Percentiles rank a stretch among this genome's conserved stretches.
Conservation (phyloP, 2,329 filamentous ascomycete genomes). For the Metarhizium guizhouense region DNA sequence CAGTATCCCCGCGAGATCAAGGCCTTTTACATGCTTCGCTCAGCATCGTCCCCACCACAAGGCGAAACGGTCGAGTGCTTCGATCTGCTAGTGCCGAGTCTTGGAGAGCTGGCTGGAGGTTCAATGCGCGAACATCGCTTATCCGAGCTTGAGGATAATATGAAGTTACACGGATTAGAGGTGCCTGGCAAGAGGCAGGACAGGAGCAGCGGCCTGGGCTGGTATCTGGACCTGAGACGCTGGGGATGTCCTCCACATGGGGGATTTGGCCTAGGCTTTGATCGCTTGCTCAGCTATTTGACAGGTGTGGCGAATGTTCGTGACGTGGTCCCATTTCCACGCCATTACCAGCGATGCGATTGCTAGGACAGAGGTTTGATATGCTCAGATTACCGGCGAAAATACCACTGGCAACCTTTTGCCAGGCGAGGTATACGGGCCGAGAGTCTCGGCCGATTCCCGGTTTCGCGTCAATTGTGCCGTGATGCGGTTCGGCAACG, state of each 20-base stretch:
- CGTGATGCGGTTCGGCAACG: neutral
- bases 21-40: slow-evolving; percentile 64
- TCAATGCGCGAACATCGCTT: slow-evolving; percentile 82
- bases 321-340: slow-evolving; percentile 79
- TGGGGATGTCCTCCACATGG: slow-evolving; percentile 91
- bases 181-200: slow-evolving; percentile 22
- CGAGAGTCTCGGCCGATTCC: neutral
- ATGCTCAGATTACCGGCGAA: neutral
- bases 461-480: neutral
- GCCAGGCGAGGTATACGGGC: neutral
- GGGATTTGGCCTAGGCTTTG: slow-evolving; percentile 84
- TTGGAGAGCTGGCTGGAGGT: slow-evolving; percentile 81
- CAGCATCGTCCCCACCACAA: slow-evolving; percentile 16
- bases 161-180: slow-evolving; percentile 58
- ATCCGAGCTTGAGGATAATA: slow-evolving; percentile 55
- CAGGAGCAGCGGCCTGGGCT: slow-evolving; percentile 44
- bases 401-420: neutral
- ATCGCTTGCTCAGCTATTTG: slow-evolving; percentile 76
- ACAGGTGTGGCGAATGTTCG: slow-evolving; percentile 73
- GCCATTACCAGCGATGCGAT: slow-evolving; percentile 58
- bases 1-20: slow-evolving; percentile 86
- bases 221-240: slow-evolving; percentile 81
- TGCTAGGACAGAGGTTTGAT: slow-evolving; percentile 29
- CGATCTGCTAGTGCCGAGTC: slow-evolving; percentile 76
- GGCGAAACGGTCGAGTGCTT: slow-evolving; percentile 73